Evolutionary conservation across 768 basidiomycete genomes (phyloP).

Genomic region (Galerina marginata): DNA sequence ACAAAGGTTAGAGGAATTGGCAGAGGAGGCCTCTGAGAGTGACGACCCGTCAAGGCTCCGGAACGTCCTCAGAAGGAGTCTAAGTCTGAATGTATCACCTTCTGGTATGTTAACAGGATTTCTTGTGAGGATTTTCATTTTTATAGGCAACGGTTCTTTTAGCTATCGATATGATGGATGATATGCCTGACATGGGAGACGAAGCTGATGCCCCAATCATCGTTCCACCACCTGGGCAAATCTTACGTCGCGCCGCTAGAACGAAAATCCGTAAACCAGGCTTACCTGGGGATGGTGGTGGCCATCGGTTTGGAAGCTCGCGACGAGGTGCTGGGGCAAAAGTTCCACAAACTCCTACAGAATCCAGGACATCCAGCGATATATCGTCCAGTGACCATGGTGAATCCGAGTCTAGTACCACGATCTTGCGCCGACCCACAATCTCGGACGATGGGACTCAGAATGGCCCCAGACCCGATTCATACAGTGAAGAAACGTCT

Average conservation of each 20-base stretch:
- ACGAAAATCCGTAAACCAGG: slow-evolving; percentile 94
- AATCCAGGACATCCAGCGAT: slow-evolving; percentile 71
- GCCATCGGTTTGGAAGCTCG: slow-evolving; percentile 77
- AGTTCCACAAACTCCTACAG: slow-evolving; percentile 33
- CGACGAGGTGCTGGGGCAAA: slow-evolving; percentile 41
- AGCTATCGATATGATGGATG: slow-evolving; percentile 74
- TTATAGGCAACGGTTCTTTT: slow-evolving; percentile 10
- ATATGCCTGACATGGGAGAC: slow-evolving; percentile 70
- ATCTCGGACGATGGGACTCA: slow-evolving; percentile 53
- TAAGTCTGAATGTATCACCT: slow-evolving; percentile 86
- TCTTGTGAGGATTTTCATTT: slow-evolving; percentile 8
- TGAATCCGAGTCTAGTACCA: slow-evolving; percentile 47
- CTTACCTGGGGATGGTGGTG: slow-evolving; percentile 75
- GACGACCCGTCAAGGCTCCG: slow-evolving; percentile 84
- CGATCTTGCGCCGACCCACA: slow-evolving; percentile 42
- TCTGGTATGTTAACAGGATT: slow-evolving; percentile 65
- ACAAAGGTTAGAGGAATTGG: slow-evolving; percentile 92
- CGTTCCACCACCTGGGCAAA: slow-evolving; percentile 85
- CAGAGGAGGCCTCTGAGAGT: slow-evolving; percentile 85
- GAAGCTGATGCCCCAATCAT: slow-evolving; percentile 93
- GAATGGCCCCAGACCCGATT: slow-evolving; percentile 58
- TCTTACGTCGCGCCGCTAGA: slow-evolving; percentile 88
- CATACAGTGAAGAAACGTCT: slow-evolving; percentile 79
- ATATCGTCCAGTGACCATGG: slow-evolving; percentile 74
- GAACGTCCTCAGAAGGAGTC: slow-evolving; percentile 80